Evolutionary conservation across 441 rosid genomes (phyloP).

Genomic region (Mallotus japonicus): DNA sequence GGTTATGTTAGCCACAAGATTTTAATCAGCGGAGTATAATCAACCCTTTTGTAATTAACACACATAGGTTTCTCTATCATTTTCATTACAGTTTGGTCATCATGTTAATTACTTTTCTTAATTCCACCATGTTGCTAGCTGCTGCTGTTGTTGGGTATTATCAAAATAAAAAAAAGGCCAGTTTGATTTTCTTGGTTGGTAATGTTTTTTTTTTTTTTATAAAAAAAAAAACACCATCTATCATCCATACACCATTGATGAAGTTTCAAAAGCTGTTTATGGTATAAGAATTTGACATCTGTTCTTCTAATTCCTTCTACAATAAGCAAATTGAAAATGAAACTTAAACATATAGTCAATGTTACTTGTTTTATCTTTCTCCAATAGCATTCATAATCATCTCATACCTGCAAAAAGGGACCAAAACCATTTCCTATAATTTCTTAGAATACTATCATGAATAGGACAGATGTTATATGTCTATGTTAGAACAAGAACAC

Average conservation of each 20-base stretch:
- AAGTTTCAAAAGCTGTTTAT: slow-evolving; percentile 1
- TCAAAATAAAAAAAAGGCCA: not conserved
- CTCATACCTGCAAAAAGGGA: not conserved
- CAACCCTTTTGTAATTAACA: not conserved
- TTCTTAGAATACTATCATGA: not conserved
- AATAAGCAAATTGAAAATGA: slow-evolving; percentile 10
- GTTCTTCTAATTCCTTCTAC: not conserved
- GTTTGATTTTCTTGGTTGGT: slow-evolving; percentile 9
- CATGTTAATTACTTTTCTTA: not conserved
- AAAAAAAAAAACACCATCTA: not conserved
- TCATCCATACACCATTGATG: too few relatives aligned
- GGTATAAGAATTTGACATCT: not conserved
- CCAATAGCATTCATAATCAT: not conserved
- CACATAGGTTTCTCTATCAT: slow-evolving; percentile 27
- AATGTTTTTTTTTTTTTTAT: too few relatives aligned
- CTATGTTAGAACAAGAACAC: not conserved
- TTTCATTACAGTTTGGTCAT: slow-evolving; percentile 34
- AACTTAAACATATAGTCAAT: not conserved
- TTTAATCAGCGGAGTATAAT: not conserved
- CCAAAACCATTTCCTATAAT: not conserved
- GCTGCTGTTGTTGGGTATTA: slow-evolving; percentile 20
- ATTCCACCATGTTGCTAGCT: not conserved
- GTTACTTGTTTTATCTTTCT: not conserved
- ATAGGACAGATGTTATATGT: not conserved
- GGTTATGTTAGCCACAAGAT: slow-evolving; percentile 34